phyloP scores from a whole-genome alignment of 2,329 filamentous ascomycete genomes.

The Fusarium sp. region DNA sequence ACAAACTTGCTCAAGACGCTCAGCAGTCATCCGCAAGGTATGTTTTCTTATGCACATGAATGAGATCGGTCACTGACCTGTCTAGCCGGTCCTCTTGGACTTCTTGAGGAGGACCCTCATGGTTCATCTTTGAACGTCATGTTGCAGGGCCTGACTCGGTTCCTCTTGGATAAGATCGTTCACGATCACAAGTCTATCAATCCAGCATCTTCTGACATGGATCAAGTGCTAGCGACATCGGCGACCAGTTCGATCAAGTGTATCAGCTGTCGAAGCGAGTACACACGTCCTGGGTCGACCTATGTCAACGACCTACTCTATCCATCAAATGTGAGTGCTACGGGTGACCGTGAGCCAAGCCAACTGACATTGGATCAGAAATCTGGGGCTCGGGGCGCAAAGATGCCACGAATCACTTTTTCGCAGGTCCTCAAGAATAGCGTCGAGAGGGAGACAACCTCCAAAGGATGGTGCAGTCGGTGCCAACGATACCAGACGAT shows the following conservation, averaged over 20 bases:
- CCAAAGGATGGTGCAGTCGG: conserved; percentile 91
- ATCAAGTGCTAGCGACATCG: conserved; percentile 77
- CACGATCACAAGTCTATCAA: conserved; percentile 79
- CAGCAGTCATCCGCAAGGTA: conserved; percentile 82
- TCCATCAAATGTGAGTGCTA: conserved; percentile 59
- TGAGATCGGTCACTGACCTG: conserved; percentile 34
- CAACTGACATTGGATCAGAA: conserved; percentile 53
- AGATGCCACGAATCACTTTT: conserved; percentile 74
- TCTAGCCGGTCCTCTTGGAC: conserved; percentile 76
- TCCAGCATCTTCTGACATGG: conserved; percentile 72
- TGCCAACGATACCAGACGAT: conserved; percentile 93
- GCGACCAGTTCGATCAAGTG: conserved; percentile 83
- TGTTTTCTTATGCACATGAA: conserved; percentile 25
- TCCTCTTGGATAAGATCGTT: conserved; percentile 84
- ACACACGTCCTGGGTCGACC: conserved; percentile 80
- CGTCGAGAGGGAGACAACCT: conserved; percentile 88
- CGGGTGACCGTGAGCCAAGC: neutral
- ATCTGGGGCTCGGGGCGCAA: conserved; percentile 59
- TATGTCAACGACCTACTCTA: conserved; percentile 91
- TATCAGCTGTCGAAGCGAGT: conserved; percentile 88
- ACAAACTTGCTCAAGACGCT: conserved; percentile 94
- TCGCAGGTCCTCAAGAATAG: conserved; percentile 93
- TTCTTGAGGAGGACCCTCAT: conserved; percentile 86
- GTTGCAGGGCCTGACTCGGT: conserved; percentile 87
- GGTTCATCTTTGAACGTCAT: conserved; percentile 81